These are phyloP conservation scores for Penicillium cosmopolitanum DNA, from an alignment of 495 filamentous ascomycete species.

Conservation along the genomic window DNA sequence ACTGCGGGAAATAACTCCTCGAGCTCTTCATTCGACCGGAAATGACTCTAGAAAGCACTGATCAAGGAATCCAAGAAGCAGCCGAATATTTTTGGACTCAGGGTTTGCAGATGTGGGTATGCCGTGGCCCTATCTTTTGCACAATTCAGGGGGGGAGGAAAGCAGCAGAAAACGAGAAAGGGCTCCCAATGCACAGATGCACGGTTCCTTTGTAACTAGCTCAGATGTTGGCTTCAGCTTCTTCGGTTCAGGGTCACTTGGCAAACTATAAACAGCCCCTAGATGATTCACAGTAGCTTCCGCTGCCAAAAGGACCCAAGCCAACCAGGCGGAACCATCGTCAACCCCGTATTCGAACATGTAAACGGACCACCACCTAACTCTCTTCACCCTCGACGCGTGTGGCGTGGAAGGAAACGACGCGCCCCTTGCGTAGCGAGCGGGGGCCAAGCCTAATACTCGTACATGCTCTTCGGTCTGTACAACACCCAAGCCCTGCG, in stretches of 20 bases:
- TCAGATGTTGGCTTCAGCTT: background rate
- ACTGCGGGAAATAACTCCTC: constrained; percentile 10
- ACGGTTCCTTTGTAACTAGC: background rate
- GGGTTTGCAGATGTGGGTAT: background rate
- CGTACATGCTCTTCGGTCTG: constrained; percentile 5
- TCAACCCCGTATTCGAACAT: background rate
- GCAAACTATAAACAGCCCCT: background rate
- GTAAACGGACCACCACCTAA: background rate
- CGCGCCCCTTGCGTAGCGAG: constrained; percentile 20
- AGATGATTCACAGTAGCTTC: constrained; percentile 5
- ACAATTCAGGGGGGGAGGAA: no score
- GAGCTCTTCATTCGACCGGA: background rate
- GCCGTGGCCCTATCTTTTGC: background rate
- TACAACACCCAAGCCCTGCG: constrained; percentile 7
- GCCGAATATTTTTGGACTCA: background rate
- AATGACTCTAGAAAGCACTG: background rate
- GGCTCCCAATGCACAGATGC: no score
- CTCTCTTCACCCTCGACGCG: background rate
- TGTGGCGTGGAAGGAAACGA: constrained; percentile 13
- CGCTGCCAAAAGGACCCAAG: constrained; percentile 1
- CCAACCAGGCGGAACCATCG: background rate
- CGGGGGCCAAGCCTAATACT: constrained; percentile 12
- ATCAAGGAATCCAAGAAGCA: background rate
- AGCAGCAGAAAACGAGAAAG: no score
- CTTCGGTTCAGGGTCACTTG: background rate